Evolutionary conservation across 371 early-diverging fungal genomes (phyloP), one percentile per base, ranked within the genome.

Genomic region (Umbelopsis sp.): DNA sequence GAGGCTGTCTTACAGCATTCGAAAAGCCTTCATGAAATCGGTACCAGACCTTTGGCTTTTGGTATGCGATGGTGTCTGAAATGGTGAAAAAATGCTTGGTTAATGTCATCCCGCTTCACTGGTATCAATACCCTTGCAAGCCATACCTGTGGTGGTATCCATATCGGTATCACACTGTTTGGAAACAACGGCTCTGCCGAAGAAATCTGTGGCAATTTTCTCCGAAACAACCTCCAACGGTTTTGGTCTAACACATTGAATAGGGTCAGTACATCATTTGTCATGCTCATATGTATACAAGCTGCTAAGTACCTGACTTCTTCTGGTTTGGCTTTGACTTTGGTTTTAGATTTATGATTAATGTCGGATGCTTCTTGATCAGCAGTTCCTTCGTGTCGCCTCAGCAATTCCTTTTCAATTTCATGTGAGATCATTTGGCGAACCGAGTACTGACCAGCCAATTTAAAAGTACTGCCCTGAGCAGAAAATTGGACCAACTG

Each of bases 1-100:
- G 85, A 3, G 93, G 88, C 65, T 87, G 91, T 52, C 92, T 79
- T 37, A 97, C 96, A 5, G 97, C 98, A 77, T 97, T 97, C 8
- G 97, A 94, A 74, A 90, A 96, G 1, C 97, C 80, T 73, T 76
- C 75, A 64, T 76, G 80, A 68, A 77, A 75, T 63, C 71, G 66
- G 64, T 78, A 79, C 48, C 72, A 53, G 16, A 73, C 67, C 44
- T 44, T n/a, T 0, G 71, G 44, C 46, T 35, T 38, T 44, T 70
- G 63, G 29, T 67, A 46, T 57, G 41, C 18, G 35, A 32, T 20
- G n/a, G 65, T 44, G 41, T 50, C 38, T 24, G 12, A 50, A 20
- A 18, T 44, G 52, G 38, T 46, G 37, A 41, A n/a, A 44, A 63
- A 63, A 20, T 6, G 22, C 22, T 51, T 44, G 41, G 14, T 46